Conservation (phyloP, 345 rosid genomes). For the Turnera subulata region DNA sequence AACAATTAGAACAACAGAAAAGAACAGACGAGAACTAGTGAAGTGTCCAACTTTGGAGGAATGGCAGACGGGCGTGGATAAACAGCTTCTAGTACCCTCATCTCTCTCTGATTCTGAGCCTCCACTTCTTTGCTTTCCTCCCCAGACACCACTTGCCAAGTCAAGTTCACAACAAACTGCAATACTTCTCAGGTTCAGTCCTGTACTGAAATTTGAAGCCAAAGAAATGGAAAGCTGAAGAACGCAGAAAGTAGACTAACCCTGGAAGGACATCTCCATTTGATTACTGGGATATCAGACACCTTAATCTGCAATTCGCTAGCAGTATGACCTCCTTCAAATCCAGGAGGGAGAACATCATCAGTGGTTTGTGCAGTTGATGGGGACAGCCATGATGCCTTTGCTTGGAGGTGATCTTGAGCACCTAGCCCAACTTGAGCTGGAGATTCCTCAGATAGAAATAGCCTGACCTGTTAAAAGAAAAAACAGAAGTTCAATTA, state of each 20-base stretch:
- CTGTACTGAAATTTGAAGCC: background rate
- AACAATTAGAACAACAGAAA: background rate
- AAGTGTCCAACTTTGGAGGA: constrained; percentile 62
- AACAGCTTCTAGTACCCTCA: constrained; percentile 92
- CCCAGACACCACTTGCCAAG: constrained; percentile 89
- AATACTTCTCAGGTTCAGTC: constrained; percentile 23
- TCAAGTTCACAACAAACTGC: constrained; percentile 51
- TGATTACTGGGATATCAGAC: constrained; percentile 62
- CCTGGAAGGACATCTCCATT: constrained; percentile 71
- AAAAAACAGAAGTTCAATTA: constrained; percentile 3
- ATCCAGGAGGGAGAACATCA: constrained; percentile 86
- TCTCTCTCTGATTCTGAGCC: constrained; percentile 67
- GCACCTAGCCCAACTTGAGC: constrained; percentile 69
- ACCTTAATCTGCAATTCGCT: constrained; percentile 44
- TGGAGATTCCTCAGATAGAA: constrained; percentile 87
- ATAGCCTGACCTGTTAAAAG: constrained; percentile 59
- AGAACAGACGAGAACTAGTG: constrained; percentile 8
- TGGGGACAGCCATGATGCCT: constrained; percentile 52
- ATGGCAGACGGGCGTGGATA: constrained; percentile 86
- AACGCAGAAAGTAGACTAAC: constrained; percentile 32
- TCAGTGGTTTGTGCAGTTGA: constrained; percentile 38
- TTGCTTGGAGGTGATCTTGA: constrained; percentile 97
- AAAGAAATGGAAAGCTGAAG: constrained; percentile 4
- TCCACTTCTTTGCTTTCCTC: constrained; percentile 82
- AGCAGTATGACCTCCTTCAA: constrained; percentile 60